Percentiles rank a stretch among this genome's conserved stretches.
Conservation (phyloP, 2,329 filamentous ascomycete species). For the Monosporascus sp. region DNA sequence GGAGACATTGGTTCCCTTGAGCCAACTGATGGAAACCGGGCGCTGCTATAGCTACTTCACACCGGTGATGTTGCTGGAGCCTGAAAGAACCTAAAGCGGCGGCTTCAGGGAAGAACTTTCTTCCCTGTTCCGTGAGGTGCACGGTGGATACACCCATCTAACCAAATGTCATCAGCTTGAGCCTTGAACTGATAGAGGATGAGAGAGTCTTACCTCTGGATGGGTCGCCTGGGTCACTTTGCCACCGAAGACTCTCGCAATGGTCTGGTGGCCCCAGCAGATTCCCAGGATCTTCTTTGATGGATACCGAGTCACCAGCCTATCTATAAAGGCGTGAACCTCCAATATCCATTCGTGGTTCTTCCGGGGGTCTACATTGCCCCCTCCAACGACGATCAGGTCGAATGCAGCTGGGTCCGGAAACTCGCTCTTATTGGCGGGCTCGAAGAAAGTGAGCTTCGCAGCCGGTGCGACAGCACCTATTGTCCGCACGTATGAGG, state of each 20-base stretch:
- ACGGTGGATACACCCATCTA: constrained; percentile 32
- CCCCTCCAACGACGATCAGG: constrained; percentile 38
- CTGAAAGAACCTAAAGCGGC: constrained; percentile 15
- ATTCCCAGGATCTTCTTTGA: constrained; percentile 35
- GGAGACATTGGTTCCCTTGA: constrained; percentile 32
- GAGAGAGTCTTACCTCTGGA: constrained; percentile 29
- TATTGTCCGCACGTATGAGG: constrained; percentile 31
- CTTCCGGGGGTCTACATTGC: constrained; percentile 36
- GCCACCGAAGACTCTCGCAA: constrained; percentile 33
- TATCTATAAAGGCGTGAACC: constrained; percentile 34
- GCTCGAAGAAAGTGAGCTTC: constrained; percentile 31
- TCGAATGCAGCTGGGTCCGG: constrained; percentile 35
- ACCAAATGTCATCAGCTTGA: neutral
- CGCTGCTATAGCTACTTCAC: constrained; percentile 30
- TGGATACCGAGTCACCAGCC: constrained; percentile 25
- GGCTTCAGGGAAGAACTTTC: constrained; percentile 30
- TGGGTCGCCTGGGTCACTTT: constrained; percentile 30
- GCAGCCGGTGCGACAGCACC: constrained; percentile 23
- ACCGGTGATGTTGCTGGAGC: constrained; percentile 38
- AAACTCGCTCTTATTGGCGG: constrained; percentile 29
- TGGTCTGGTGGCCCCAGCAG: constrained; percentile 44
- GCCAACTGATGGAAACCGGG: constrained; percentile 31
- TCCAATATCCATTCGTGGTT: constrained; percentile 35
- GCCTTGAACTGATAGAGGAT: neutral
- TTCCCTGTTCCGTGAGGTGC: constrained; percentile 31